These are phyloP conservation scores for Erysimum cheiri DNA, from an alignment of 441 rosid genomes.

Conservation along the genomic window DNA sequence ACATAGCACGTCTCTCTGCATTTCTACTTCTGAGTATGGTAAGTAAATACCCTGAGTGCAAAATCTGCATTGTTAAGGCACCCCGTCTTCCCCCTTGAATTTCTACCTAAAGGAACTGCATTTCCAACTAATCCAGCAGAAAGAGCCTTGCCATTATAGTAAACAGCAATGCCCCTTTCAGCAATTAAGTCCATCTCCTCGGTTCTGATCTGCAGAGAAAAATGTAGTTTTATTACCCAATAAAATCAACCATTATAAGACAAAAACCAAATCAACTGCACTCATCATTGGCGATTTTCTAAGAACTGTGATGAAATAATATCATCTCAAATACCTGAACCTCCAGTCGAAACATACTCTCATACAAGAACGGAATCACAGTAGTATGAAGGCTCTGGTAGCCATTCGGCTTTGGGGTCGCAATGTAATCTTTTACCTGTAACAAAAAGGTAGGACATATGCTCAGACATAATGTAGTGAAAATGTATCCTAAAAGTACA, in stretches of 20 bases:
- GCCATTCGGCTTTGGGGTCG: conserved; percentile 99
- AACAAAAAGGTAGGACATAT: conserved; percentile 36
- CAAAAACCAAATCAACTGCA: conserved; percentile 2
- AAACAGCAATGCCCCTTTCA: conserved; percentile 97
- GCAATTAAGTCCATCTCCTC: conserved; percentile 98
- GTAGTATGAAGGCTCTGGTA: conserved; percentile 98
- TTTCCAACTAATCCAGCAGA: conserved; percentile 81
- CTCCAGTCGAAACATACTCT: conserved; percentile 95
- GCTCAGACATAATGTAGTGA: conserved; percentile 25
- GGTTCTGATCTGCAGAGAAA: conserved; percentile 77
- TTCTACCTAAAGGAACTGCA: conserved; percentile 66
- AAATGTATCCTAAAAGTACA: conserved; percentile 20
- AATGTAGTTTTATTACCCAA: conserved; percentile 20
- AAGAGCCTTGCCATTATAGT: conserved; percentile 88
- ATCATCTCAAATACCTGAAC: conserved; percentile 72
- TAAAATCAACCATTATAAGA: conserved; percentile 15
- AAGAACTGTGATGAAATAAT: conserved; percentile 16
- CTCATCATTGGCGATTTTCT: conserved; percentile 9
- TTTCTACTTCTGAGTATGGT: conserved; percentile 29
- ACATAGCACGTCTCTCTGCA: conserved; percentile 25
- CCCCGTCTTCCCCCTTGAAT: conserved; percentile 77
- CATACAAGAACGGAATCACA: conserved; percentile 95
- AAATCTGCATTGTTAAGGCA: conserved; percentile 92
- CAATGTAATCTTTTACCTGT: conserved; percentile 98
- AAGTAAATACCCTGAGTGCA: conserved; percentile 81